Evolutionary conservation across 306 rosid species (phyloP).

Genomic region (Parietaria judaica): DNA sequence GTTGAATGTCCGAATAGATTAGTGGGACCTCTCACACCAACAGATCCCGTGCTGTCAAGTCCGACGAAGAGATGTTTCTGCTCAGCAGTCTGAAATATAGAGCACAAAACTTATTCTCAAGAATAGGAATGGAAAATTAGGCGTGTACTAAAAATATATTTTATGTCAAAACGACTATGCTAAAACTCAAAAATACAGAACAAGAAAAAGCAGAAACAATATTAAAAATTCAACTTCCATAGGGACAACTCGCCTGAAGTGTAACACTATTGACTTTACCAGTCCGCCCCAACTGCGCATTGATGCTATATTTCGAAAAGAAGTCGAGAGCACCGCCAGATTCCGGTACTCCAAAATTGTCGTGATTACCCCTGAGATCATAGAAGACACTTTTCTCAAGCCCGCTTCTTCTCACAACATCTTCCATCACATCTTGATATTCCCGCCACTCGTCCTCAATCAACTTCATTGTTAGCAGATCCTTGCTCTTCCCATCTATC

Average conservation of each 20-base stretch:
- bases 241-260: conserved; percentile 49
- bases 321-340: conserved; percentile 69
- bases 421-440: conserved; percentile 49
- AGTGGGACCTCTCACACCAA: conserved; percentile 89
- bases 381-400: conserved; percentile 56
- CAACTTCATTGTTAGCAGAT: conserved; percentile 73
- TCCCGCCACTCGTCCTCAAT: conserved; percentile 90
- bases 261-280: conserved; percentile 60
- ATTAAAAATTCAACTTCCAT: background rate
- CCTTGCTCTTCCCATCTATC: conserved; percentile 89
- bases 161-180: too few relatives aligned
- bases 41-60: conserved; percentile 64
- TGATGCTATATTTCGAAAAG: conserved; percentile 77
- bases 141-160: too few relatives aligned
- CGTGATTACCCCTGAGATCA: conserved; percentile 88
- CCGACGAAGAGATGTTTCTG: conserved; percentile 84
- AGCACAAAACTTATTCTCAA: too few relatives aligned
- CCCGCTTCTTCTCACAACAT: conserved; percentile 58
- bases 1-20: conserved; percentile 94
- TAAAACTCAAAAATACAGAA: too few relatives aligned
- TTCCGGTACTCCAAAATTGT: conserved; percentile 73
- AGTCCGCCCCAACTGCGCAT: conserved; percentile 59
- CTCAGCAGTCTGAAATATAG: conserved; percentile 40
- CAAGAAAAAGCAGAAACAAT: background rate
- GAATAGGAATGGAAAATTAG: too few relatives aligned